phyloP scores from a whole-genome alignment of 192 early-diverging fungal species.

The Dissophora globulifera region DNA sequence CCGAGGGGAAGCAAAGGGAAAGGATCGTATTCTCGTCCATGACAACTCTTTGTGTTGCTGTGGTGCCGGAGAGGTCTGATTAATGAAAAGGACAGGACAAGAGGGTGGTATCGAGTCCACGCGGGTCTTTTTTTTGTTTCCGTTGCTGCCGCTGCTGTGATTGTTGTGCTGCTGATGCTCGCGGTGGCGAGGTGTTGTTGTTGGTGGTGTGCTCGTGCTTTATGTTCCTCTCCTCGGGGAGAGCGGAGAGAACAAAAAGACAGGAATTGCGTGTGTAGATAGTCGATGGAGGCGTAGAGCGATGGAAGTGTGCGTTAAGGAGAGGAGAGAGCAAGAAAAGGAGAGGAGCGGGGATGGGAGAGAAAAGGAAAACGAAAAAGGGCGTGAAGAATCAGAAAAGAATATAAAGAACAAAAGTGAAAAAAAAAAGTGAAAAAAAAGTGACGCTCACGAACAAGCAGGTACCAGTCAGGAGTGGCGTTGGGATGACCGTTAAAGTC shows the following conservation, averaged over 20 bases:
- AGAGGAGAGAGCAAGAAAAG: constrained; percentile 2
- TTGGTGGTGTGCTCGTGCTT: background rate
- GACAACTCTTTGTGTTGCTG: constrained; percentile 7
- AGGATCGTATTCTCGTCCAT: constrained; percentile 50
- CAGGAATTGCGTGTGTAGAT: background rate
- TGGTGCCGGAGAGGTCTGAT: too few species aligned
- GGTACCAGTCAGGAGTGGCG: too few species aligned
- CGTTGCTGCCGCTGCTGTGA: background rate
- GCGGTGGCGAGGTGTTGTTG: background rate
- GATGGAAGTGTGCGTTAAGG: constrained; percentile 1
- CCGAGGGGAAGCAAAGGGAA: constrained; percentile 48
- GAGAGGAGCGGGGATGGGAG: background rate
- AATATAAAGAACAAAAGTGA: too few species aligned
- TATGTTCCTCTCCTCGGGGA: too few species aligned
- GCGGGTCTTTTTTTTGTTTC: constrained; percentile 4
- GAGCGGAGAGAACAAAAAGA: background rate
- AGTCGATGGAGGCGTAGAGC: background rate
- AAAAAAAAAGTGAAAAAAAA: constrained; percentile 1
- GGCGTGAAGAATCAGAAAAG: too few species aligned
- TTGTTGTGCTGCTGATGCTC: background rate
- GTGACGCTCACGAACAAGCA: too few species aligned
- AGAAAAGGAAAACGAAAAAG: background rate
- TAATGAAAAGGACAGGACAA: too few species aligned
- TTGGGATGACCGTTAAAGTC: too few species aligned
- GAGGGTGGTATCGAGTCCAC: constrained; percentile 7